Evolutionary conservation across 2,329 filamentous ascomycete genomes (phyloP).

Genomic region (Fusarium sambucinum): DNA sequence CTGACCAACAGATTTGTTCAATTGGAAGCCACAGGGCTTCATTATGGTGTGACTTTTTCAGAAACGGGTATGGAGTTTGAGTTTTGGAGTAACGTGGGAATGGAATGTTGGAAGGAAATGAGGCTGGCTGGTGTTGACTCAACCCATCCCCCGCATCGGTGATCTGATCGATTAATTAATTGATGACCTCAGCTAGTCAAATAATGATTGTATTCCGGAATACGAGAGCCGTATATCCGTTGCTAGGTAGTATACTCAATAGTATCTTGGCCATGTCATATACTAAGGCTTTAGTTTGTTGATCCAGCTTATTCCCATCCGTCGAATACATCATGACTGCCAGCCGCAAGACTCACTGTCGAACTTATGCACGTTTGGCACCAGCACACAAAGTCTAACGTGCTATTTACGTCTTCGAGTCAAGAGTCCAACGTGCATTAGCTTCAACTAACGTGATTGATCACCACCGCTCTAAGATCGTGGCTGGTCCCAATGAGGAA

Average conservation of each 20-base stretch:
- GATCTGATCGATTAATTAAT: background rate
- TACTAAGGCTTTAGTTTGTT: background rate
- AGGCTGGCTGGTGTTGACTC: constrained; percentile 15
- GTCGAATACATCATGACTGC: constrained; percentile 24
- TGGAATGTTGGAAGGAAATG: background rate
- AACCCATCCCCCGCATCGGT: background rate
- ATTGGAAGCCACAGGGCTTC: constrained; percentile 10
- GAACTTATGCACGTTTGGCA: constrained; percentile 34
- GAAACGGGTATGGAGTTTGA: background rate
- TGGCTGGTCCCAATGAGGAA: constrained; percentile 23
- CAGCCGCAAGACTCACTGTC: background rate
- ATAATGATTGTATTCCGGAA: background rate
- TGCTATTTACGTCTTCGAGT: constrained; percentile 11
- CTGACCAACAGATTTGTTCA: constrained; percentile 12
- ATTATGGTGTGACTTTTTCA: background rate
- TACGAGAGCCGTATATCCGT: background rate
- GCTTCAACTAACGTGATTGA: background rate
- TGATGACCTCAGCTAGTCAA: background rate
- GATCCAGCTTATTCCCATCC: background rate
- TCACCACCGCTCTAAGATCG: background rate
- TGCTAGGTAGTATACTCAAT: background rate
- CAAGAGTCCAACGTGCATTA: constrained; percentile 24
- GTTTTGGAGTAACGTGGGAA: background rate
- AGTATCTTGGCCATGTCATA: background rate
- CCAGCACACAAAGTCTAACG: constrained; percentile 14